Evolutionary conservation across 2,329 filamentous ascomycete species (phyloP).

Genomic region (Pseudocercospora pini-densiflorae): DNA sequence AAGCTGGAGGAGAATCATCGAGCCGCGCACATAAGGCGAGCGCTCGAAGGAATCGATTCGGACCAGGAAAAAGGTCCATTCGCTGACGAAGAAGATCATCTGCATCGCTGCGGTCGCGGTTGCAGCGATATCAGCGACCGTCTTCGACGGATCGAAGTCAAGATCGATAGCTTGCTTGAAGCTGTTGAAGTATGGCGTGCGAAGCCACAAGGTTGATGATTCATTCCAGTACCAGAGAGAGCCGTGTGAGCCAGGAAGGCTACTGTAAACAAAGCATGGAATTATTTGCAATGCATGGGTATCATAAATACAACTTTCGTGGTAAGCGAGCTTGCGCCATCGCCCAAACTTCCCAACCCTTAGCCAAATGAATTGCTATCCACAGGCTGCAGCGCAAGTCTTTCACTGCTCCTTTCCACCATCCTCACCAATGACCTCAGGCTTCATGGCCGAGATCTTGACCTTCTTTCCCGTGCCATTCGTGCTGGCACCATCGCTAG

Average conservation of each 20-base stretch:
- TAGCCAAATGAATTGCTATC: background rate
- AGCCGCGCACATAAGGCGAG: background rate
- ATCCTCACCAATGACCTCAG: constrained; percentile 4
- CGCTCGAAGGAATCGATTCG: background rate
- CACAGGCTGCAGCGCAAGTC: background rate
- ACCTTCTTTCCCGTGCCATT: constrained; percentile 32
- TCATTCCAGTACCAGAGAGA: no score
- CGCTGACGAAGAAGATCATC: background rate
- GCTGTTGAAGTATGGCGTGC: background rate
- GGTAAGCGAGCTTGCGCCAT: background rate
- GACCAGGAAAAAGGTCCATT: background rate
- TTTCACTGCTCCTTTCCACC: background rate
- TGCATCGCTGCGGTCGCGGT: background rate
- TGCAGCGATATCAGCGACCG: background rate
- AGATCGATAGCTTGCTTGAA: background rate
- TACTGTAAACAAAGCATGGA: background rate
- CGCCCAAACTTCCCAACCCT: background rate
- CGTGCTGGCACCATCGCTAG: constrained; percentile 3
- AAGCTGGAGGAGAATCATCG: background rate
- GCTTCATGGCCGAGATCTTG: constrained; percentile 27
- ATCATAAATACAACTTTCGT: background rate
- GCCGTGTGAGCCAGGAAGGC: background rate
- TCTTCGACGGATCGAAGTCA: background rate
- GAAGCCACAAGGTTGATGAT: background rate
- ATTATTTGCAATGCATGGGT: background rate